Base-by-base conservation (phyloP, 441 rosid genomes). In the Melastoma candidum region DNA sequence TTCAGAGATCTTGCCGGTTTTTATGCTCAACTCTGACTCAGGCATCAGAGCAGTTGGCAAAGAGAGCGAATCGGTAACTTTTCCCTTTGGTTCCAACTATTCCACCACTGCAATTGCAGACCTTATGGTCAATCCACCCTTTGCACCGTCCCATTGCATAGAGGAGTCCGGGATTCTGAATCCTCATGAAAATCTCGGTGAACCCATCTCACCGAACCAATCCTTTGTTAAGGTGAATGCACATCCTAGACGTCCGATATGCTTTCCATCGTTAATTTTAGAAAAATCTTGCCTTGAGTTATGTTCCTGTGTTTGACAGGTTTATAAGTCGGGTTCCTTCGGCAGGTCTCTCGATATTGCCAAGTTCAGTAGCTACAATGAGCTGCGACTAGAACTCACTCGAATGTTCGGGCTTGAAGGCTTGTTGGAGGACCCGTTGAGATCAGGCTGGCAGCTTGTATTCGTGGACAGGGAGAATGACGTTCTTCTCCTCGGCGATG, bases 381-480 rank as follows among this genome's bases (percentile, higher is more conserved):
- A 89, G 82, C 81, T 94, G 79, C 90, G 97, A 45, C 71, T 83
- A 60, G 96, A 89, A 72, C 90, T 94, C 54, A 95, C 95, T 69
- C 83, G 70, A 51, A 84, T 94, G 97, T 94, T 94, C 68, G 95
- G 95, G 77, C 88, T 89, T 3, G 97, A 87, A 83, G 99, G 99
- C 73, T 84, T 78, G 61, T 74, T 94, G 68, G 99, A 93, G 81
- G 85, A 87, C 80, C 95, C 97, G 60, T 74, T 77, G 78, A 94
- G 99, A 89, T 94, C 99, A 89, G 99, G 99, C 99, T 94, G 99
- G 99, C 99, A 94, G 99, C 99, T 94, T 94, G 97, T 94, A 85
- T 94, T 94, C 59, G 94, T 94, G 59, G 99, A 94, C 89, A 79
- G 95, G 88, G 99, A 94, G 95, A 84, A 94, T 72, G 99, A 94